Percentiles rank a stretch among this genome's conserved stretches.
These are phyloP conservation scores for Exsudoporus frostii DNA, from an alignment of 768 basidiomycete species.

Conservation along the genomic window DNA sequence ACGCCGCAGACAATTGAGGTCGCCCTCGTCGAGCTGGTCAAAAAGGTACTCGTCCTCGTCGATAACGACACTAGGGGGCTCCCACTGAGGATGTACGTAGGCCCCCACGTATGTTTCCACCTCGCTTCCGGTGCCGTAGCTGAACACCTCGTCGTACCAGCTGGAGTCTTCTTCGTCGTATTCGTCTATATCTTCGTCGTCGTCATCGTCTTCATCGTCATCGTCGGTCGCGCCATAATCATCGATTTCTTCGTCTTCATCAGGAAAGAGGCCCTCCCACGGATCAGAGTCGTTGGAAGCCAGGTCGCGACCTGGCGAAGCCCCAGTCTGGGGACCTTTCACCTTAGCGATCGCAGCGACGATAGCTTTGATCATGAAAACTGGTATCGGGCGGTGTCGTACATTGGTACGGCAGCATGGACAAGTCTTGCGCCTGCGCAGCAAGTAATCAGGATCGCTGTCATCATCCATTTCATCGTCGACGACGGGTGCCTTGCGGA, in stretches of 20 bases:
- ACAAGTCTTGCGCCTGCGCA: conserved; percentile 65
- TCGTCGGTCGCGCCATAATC: conserved; percentile 27
- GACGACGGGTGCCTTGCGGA: conserved; percentile 57
- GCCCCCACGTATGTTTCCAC: conserved; percentile 38
- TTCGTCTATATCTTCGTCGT: conserved; percentile 24
- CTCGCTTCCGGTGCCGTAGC: conserved; percentile 33
- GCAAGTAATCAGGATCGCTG: conserved; percentile 41
- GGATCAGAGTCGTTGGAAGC: conserved; percentile 50
- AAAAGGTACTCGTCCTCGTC: conserved; percentile 34
- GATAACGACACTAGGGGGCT: conserved; percentile 47
- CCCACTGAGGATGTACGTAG: conserved; percentile 53
- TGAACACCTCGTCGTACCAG: conserved; percentile 34
- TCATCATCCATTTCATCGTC: conserved; percentile 46
- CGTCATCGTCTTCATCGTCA: conserved; percentile 23
- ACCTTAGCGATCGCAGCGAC: conserved; percentile 45
- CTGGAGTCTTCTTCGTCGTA: conserved; percentile 31
- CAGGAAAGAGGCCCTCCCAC: conserved; percentile 67
- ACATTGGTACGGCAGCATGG: conserved; percentile 66
- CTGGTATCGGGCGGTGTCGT: conserved; percentile 57
- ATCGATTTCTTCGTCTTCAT: conserved; percentile 43
- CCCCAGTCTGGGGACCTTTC: conserved; percentile 29
- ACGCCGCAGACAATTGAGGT: conserved; percentile 48
- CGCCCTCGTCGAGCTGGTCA: conserved; percentile 34
- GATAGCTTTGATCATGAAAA: conserved; percentile 66
- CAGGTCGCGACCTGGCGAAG: conserved; percentile 23